Percentiles rank a stretch among this genome's conserved stretches.
Conservation (phyloP, 192 early-diverging fungal species). For the Chytriomyces sp. region DNA sequence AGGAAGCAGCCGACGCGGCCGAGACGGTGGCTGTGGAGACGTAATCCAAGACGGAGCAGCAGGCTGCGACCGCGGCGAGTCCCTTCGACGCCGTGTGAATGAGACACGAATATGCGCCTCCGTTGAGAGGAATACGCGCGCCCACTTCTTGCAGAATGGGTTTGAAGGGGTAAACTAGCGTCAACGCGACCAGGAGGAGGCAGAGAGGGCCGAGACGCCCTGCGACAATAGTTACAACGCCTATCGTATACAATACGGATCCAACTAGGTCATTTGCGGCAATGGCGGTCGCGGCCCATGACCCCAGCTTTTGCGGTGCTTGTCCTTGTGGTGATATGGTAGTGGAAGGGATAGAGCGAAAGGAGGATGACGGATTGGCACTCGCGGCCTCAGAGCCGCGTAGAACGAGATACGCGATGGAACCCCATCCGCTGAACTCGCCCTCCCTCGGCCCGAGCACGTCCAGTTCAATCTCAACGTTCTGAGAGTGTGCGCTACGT, state of each 20-base stretch:
- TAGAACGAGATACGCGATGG: neutral
- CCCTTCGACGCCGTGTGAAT: constrained; percentile 52
- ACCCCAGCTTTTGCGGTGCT: neutral
- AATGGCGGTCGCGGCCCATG: constrained; percentile 31
- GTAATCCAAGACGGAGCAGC: constrained; percentile 53
- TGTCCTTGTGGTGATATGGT: neutral
- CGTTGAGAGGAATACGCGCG: constrained; percentile 55
- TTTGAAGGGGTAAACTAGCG: constrained; percentile 52
- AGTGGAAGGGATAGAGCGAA: neutral
- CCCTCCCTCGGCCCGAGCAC: neutral
- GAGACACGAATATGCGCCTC: constrained; percentile 54
- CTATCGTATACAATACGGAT: constrained; percentile 57
- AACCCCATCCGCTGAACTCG: constrained; percentile 20
- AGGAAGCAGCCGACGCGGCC: constrained; percentile 55
- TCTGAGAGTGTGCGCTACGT: too few relatives aligned
- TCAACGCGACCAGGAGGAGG: constrained; percentile 46
- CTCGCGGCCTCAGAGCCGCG: neutral
- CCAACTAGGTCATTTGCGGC: constrained; percentile 59
- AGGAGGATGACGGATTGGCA: neutral
- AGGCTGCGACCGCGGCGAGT: constrained; percentile 52
- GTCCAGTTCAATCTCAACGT: neutral
- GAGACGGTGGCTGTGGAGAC: constrained; percentile 55
- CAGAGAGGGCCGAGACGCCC: constrained; percentile 60
- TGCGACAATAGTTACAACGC: constrained; percentile 43
- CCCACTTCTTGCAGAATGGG: constrained; percentile 58